A percentile compares a stretch with the other conserved stretches of the same genome.
These are phyloP conservation scores for Russula vinacea DNA, from an alignment of 768 basidiomycete species.

Conservation along the genomic window DNA sequence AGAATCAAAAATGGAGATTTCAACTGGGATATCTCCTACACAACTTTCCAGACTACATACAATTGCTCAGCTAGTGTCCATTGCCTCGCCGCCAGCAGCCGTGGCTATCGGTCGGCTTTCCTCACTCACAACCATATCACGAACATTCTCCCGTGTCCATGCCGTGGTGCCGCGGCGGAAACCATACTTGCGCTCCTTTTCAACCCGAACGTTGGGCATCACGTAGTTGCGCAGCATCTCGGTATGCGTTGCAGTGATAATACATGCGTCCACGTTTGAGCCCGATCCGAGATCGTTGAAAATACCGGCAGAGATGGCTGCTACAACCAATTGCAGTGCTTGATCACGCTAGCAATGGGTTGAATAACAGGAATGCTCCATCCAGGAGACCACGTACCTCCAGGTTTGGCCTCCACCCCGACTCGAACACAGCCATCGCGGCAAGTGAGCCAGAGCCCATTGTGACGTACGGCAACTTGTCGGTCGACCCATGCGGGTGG, in stretches of 20 bases:
- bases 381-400: conserved; percentile 47
- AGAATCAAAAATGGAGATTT: conserved; percentile 17
- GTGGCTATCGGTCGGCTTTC: conserved; percentile 48
- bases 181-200: conserved; percentile 63
- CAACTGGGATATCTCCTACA: conserved; percentile 15
- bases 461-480: conserved; percentile 97
- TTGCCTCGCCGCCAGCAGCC: conserved; percentile 56
- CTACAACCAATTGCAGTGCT: conserved; percentile 77
- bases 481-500: conserved; percentile 94
- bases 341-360: conserved; percentile 58
- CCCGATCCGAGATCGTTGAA: conserved; percentile 99
- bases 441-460: conserved; percentile 97
- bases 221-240: conserved; percentile 94
- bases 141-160: conserved; percentile 77
- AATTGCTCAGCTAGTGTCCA: conserved; percentile 65
- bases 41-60: background rate
- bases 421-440: conserved; percentile 98
- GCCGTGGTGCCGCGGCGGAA: conserved; percentile 89
- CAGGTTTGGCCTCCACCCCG: conserved; percentile 76
- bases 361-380: conserved; percentile 21
- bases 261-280: conserved; percentile 96
- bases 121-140: conserved; percentile 70
- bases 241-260: conserved; percentile 82
- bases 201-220: conserved; percentile 81
- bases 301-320: conserved; percentile 91